Evolutionary conservation across 2,329 filamentous ascomycete species (phyloP).

Genomic region (Cryphonectria nitschkei): DNA sequence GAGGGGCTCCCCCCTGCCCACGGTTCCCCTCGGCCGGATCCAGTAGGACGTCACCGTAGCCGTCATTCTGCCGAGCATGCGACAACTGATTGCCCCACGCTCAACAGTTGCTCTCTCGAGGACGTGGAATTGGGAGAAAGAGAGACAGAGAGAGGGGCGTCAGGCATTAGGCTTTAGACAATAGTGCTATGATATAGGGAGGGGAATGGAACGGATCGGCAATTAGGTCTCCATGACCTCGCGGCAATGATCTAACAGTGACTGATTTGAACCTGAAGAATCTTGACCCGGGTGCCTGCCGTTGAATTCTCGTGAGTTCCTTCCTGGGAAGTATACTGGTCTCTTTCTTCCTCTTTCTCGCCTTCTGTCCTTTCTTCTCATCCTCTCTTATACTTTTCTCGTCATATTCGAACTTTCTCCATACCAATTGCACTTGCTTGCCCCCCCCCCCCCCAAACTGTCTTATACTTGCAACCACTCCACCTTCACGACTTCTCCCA

Average conservation of each 20-base stretch:
- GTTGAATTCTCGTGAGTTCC: slow-evolving; percentile 30
- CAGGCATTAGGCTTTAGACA: neutral
- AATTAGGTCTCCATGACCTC: neutral
- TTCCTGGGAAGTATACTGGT: slow-evolving; percentile 22
- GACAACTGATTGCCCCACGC: neutral
- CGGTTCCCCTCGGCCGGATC: slow-evolving; percentile 14
- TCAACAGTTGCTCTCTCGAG: neutral
- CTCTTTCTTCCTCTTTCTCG: slow-evolving; percentile 7
- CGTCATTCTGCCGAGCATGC: slow-evolving; percentile 15
- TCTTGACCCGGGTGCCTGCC: slow-evolving; percentile 14
- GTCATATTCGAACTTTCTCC: neutral
- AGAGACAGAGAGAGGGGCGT: neutral
- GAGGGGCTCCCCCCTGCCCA: slow-evolving; percentile 1
- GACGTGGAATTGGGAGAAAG: neutral
- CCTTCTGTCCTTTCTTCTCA: neutral
- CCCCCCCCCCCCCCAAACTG: neutral
- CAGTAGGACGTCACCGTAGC: slow-evolving; percentile 18
- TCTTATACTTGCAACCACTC: neutral
- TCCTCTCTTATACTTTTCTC: neutral
- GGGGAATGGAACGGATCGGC: neutral
- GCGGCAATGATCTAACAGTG: slow-evolving; percentile 9
- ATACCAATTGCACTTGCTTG: neutral
- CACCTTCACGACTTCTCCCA: neutral
- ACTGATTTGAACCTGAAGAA: neutral
- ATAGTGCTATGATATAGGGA: neutral